Evolutionary conservation across 495 filamentous ascomycete species (phyloP).

Genomic region (Aspergillus carlsbadensis): DNA sequence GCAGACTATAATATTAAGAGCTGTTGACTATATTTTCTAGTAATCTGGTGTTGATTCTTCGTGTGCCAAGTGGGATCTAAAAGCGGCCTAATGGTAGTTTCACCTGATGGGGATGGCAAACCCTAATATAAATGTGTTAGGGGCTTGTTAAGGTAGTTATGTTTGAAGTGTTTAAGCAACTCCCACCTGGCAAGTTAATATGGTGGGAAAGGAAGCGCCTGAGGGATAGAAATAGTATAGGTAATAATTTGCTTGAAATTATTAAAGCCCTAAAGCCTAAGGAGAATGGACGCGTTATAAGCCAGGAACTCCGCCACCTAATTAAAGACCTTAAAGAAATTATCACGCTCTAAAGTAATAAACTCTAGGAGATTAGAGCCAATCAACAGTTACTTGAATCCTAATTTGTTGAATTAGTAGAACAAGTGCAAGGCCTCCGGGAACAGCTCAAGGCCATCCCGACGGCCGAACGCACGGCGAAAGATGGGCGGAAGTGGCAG

Average conservation of each 20-base stretch:
- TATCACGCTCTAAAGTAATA: slow-evolving; percentile 4
- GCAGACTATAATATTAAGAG: too few relatives aligned
- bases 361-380: slow-evolving; percentile 13
- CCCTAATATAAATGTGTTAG: too few relatives aligned
- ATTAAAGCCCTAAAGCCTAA: too few relatives aligned
- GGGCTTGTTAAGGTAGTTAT: too few relatives aligned
- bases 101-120: background rate
- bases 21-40: too few relatives aligned
- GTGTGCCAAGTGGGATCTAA: too few relatives aligned
- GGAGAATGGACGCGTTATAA: slow-evolving; percentile 6
- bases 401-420: slow-evolving; percentile 7
- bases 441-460: background rate
- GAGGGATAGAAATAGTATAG: background rate
- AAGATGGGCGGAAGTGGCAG: background rate
- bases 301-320: slow-evolving; percentile 2
- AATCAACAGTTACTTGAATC: slow-evolving; percentile 5
- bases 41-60: too few relatives aligned
- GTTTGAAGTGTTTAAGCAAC: too few relatives aligned
- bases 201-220: background rate
- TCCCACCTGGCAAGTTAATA: background rate
- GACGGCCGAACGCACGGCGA: background rate
- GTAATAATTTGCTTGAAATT: too few relatives aligned
- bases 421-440: slow-evolving; percentile 9
- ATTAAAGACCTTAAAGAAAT: slow-evolving; percentile 12
- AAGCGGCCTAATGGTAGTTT: slow-evolving; percentile 3